Percentiles rank a stretch among this genome's conserved stretches.
These are phyloP conservation scores for Ramularia collo-cygni DNA, from an alignment of 2,329 filamentous ascomycete species.

Conservation along the genomic window DNA sequence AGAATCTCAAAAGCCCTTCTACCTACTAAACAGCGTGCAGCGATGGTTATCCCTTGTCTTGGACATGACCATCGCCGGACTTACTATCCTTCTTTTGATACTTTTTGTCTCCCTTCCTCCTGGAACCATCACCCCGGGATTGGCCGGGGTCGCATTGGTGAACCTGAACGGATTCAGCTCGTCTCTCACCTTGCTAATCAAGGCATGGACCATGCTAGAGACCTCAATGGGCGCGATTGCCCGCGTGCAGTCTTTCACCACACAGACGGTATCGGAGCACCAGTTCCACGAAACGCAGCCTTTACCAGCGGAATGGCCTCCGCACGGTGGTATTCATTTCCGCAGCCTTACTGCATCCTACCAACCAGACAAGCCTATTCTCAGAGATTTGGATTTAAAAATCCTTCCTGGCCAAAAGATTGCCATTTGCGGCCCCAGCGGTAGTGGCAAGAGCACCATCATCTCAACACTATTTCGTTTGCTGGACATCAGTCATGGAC, in stretches of 20 bases:
- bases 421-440: conserved; percentile 25
- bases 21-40: conserved; percentile 40
- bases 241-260: background rate
- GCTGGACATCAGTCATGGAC: conserved; percentile 32
- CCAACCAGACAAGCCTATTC: conserved; percentile 10
- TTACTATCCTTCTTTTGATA: conserved; percentile 1
- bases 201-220: conserved; percentile 4
- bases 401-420: conserved; percentile 30
- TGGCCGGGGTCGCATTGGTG: conserved; percentile 1
- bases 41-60: conserved; percentile 39
- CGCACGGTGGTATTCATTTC: conserved; percentile 1
- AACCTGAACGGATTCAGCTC: conserved; percentile 1
- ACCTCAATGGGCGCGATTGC: conserved; percentile 3
- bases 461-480: conserved; percentile 37
- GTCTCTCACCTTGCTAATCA: background rate
- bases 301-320: conserved; percentile 1
- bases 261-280: background rate
- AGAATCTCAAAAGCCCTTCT: conserved; percentile 38
- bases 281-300: background rate
- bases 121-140: background rate
- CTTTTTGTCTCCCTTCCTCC: background rate
- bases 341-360: background rate
- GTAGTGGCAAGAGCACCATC: conserved; percentile 38
- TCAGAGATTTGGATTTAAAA: conserved; percentile 24
- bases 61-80: conserved; percentile 23